phyloP scores from a whole-genome alignment of 106 monocot genomes.

The Iris macrosiphon region DNA sequence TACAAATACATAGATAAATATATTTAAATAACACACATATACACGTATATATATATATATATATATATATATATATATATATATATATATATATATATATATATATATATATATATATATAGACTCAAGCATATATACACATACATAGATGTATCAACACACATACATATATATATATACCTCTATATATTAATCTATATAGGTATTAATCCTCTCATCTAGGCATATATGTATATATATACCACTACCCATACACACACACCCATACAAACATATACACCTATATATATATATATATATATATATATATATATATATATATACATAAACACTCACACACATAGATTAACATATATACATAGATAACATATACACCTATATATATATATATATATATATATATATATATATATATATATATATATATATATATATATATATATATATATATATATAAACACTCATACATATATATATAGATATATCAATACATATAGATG shows the following conservation, averaged over 20 bases:
- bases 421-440: not conserved
- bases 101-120: not conserved
- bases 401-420: not conserved
- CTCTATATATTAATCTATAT: too few relatives aligned
- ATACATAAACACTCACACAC: not conserved
- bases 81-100: not conserved
- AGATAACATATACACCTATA: too few relatives aligned
- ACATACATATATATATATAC: too few relatives aligned
- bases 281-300: not conserved
- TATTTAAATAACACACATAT: not conserved
- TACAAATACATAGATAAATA: not conserved
- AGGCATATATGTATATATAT: too few relatives aligned
- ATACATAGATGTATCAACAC: too few relatives aligned
- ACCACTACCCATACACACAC: too few relatives aligned
- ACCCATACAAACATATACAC: too few relatives aligned
- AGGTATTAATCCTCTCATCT: too few relatives aligned
- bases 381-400: not conserved
- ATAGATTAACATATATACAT: too few relatives aligned
- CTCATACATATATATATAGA: not conserved
- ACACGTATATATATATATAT: not conserved
- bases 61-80: not conserved
- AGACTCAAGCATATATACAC: too few relatives aligned
- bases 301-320: not conserved
- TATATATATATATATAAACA: not conserved
- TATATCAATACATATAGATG: too few relatives aligned